Base-by-base conservation (phyloP, 2,329 filamentous ascomycete genomes). In the Penicillium brevicompactum region DNA sequence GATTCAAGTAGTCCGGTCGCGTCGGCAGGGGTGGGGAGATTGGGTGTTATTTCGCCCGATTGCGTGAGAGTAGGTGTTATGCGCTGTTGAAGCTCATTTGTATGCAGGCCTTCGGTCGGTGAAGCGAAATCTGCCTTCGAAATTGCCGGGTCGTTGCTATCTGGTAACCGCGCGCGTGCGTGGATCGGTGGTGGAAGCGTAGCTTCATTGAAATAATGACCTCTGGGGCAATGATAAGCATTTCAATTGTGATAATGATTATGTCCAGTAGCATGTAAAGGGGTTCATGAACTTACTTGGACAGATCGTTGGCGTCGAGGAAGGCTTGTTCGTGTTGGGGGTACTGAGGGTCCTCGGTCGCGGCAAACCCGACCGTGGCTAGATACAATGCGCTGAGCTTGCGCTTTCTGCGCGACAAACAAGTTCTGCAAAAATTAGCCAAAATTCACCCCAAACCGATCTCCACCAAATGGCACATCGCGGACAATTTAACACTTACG, bases 371-470 rank as follows among this genome's bases (percentile, higher is more conserved):
- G 73, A 87, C 85, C 74, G 88, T 89, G 80, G 90, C 87, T 82
- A 90, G 85, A 80, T 89, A 96, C 68, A 96, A 84, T 80, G 94
- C 89, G 74, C 88, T 88, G 74, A 96, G 84, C 82, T 95, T 95
- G 76, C 91, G 87, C 85, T 95, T 94, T 77, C 90, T 89, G 82
- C 89, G 91, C 77, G 83, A 84, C 82, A 89, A 85, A 83, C 78
- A 80, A 70, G 72, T 74, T 73, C 78, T 80, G 49, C 72, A 74
- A 57, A 65, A 66, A 65, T 76, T 61, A 76, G 74, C 70, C 64
- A 72, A 67, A 64, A 60, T 62, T 55, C 47, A 60, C 55, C 61
- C 48, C 57, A 42, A 49, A 53, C 34, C 13, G 8, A n/a, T 47
- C 30, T 40, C 31, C n/a, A 24, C 51, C 22, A 30, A 22, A 51